Conservation (phyloP, 1,139 yeast genomes). For the Saccharomycopsis hybrid region DNA sequence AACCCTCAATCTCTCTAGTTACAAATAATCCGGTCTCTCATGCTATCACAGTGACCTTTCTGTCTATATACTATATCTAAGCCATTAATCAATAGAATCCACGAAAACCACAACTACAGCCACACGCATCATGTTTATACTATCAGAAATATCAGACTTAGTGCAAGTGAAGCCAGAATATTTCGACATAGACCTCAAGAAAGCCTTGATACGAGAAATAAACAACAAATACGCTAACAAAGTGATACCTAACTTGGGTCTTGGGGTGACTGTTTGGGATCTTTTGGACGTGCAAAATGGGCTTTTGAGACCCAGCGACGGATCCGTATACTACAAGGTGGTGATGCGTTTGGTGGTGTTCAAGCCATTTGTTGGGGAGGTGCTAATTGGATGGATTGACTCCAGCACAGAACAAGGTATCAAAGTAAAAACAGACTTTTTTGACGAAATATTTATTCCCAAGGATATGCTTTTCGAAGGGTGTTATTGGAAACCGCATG, state of each 20-base stretch:
- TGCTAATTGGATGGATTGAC: constrained; percentile 89
- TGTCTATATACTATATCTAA: too few species aligned
- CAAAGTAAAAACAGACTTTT: constrained; percentile 75
- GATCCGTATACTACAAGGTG: constrained; percentile 75
- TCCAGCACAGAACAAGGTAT: constrained; percentile 85
- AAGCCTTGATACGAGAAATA: constrained; percentile 72
- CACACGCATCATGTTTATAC: constrained; percentile 58
- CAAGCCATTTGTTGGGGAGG: constrained; percentile 92
- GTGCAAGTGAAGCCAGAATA: constrained; percentile 85
- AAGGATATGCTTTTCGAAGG: constrained; percentile 73
- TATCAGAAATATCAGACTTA: constrained; percentile 73
- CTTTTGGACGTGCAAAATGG: constrained; percentile 78
- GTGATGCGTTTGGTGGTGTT: constrained; percentile 73
- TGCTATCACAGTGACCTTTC: too few species aligned
- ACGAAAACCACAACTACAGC: too few species aligned
- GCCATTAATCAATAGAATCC: too few species aligned
- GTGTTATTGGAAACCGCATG: constrained; percentile 61
- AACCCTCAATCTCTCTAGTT: too few species aligned
- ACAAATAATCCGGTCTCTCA: too few species aligned
- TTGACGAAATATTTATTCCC: constrained; percentile 89
- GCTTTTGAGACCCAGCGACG: constrained; percentile 90
- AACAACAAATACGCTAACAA: constrained; percentile 82
- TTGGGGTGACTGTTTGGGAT: constrained; percentile 83
- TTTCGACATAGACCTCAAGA: constrained; percentile 63
- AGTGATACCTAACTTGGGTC: constrained; percentile 74